phyloP scores from a whole-genome alignment of 176 grass and related monocot genomes.

The Luzula sylvatica region DNA sequence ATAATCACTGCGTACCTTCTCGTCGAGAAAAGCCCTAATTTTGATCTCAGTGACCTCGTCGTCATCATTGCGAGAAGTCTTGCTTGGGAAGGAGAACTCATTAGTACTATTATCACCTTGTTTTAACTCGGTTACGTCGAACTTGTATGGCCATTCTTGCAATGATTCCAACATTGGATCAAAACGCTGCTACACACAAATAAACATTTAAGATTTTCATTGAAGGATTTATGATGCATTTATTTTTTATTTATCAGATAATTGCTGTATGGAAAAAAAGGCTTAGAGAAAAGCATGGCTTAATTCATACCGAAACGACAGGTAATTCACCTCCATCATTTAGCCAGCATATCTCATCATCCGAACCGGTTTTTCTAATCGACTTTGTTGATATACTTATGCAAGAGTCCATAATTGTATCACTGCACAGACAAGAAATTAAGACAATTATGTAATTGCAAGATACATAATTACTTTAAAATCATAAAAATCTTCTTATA shows the following conservation, averaged over 20 bases:
- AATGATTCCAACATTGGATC: conserved; percentile 81
- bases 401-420: conserved; percentile 32
- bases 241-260: not conserved
- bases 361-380: conserved; percentile 50
- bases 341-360: conserved; percentile 70
- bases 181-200: conserved; percentile 52
- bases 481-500: too few species aligned
- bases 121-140: conserved; percentile 31
- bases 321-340: conserved; percentile 47
- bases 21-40: conserved; percentile 91
- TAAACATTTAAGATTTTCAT: not conserved
- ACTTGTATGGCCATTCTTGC: conserved; percentile 72
- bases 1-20: conserved; percentile 81
- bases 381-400: conserved; percentile 38
- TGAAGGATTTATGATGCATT: not conserved
- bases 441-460: conserved; percentile 11
- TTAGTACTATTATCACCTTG: conserved; percentile 28
- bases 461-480: too few species aligned
- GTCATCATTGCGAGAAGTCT: conserved; percentile 65
- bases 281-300: not conserved
- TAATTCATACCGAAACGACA: conserved; percentile 59
- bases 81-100: conserved; percentile 52
- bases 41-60: conserved; percentile 82
- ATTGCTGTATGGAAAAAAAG: not conserved
- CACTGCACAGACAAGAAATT: conserved; percentile 28